Conservation (phyloP, 2,329 filamentous ascomycete species). For the Pseudopithomyces chartarum region DNA sequence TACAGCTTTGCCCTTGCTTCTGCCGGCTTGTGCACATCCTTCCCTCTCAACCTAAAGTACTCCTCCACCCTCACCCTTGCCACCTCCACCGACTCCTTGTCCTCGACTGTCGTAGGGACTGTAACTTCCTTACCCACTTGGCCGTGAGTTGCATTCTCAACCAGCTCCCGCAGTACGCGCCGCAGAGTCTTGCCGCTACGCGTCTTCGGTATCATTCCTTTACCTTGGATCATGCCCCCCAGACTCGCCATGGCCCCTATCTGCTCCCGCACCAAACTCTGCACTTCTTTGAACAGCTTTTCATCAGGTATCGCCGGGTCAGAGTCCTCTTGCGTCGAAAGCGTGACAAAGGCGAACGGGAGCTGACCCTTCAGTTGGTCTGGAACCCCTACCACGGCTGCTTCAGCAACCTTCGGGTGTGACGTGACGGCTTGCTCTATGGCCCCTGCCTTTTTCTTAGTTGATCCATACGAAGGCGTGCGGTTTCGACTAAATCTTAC, state of each 20-base stretch:
- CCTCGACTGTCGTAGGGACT: slow-evolving; percentile 86
- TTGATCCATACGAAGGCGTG: background rate
- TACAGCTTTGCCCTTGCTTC: slow-evolving; percentile 53
- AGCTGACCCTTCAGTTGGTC: slow-evolving; percentile 87
- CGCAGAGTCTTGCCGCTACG: slow-evolving; percentile 89
- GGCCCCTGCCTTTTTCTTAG: slow-evolving; percentile 61
- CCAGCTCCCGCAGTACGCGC: slow-evolving; percentile 77
- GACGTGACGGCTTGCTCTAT: slow-evolving; percentile 91
- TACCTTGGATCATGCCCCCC: slow-evolving; percentile 83
- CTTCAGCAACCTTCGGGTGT: slow-evolving; percentile 79
- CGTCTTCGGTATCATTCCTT: slow-evolving; percentile 89
- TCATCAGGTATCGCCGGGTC: slow-evolving; percentile 56
- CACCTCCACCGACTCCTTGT: slow-evolving; percentile 73
- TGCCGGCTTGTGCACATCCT: slow-evolving; percentile 43
- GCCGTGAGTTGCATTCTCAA: slow-evolving; percentile 79
- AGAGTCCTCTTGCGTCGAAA: slow-evolving; percentile 58
- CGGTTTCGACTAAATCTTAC: slow-evolving; percentile 52
- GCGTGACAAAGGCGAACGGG: slow-evolving; percentile 84
- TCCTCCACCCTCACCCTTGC: slow-evolving; percentile 72
- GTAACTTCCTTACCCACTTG: slow-evolving; percentile 73
- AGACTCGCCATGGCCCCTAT: slow-evolving; percentile 87
- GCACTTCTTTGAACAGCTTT: slow-evolving; percentile 67
- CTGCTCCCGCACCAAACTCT: slow-evolving; percentile 73
- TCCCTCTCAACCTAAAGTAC: slow-evolving; percentile 68
- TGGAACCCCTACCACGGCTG: slow-evolving; percentile 83